Percentiles rank a stretch among this genome's conserved stretches.
Evolutionary conservation across 768 basidiomycete genomes (phyloP).

Genomic region (Neoboletus subvelutipes): DNA sequence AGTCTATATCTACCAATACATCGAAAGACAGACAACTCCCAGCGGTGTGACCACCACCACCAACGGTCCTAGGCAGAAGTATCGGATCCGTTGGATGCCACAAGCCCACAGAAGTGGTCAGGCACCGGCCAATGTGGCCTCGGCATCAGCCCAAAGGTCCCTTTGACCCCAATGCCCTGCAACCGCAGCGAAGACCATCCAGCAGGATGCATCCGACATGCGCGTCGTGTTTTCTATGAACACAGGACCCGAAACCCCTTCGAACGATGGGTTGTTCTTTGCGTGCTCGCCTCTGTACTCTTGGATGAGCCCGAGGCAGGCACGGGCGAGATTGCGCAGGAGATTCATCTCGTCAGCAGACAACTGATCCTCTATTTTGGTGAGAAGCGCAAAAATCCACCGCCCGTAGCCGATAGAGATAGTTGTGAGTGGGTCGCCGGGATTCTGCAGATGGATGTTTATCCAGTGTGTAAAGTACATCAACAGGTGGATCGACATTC

Average conservation of each 20-base stretch:
- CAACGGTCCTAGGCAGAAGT: neutral
- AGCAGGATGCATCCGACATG: conserved; percentile 55
- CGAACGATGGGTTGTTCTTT: conserved; percentile 10
- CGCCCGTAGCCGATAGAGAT: conserved; percentile 60
- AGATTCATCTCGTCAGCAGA: conserved; percentile 75
- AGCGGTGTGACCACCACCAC: neutral
- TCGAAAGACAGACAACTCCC: neutral
- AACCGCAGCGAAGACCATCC: conserved; percentile 69
- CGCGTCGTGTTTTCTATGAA: conserved; percentile 23
- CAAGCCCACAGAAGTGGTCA: conserved; percentile 7
- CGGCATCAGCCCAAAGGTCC: conserved; percentile 80
- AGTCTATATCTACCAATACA: conserved; percentile 2
- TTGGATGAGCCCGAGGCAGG: conserved; percentile 57
- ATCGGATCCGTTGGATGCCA: neutral
- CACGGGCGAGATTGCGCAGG: conserved; percentile 73
- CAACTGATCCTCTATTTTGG: conserved; percentile 65
- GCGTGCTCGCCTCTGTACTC: conserved; percentile 20
- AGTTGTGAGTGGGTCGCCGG: conserved; percentile 35
- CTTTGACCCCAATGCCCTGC: conserved; percentile 73
- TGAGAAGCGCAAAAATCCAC: conserved; percentile 78
- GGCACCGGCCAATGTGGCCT: conserved; percentile 41
- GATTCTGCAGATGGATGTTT: conserved; percentile 53
- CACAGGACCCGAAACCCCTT: neutral
- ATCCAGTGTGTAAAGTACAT: conserved; percentile 89
- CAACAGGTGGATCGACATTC: conserved; percentile 68